Percentiles rank a stretch among this genome's conserved stretches.
These are phyloP conservation scores for Cyberlindnera subsufficiens DNA, from an alignment of 805 yeast genomes.

Conservation along the genomic window DNA sequence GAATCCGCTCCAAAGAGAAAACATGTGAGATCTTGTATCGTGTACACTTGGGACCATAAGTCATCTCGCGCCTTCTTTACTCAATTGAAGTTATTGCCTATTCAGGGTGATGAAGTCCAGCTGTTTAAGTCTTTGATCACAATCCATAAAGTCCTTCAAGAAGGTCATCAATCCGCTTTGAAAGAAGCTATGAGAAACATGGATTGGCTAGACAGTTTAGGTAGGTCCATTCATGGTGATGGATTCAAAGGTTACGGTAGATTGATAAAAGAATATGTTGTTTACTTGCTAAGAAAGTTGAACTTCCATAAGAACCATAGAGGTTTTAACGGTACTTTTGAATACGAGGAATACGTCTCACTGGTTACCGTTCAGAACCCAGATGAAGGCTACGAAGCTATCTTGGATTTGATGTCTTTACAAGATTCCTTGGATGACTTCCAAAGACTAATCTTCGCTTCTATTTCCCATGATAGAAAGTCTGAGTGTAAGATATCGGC, in stretches of 20 bases:
- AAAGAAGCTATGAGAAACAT: conserved; percentile 74
- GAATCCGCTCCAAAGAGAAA: conserved; percentile 93
- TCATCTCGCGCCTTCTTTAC: conserved; percentile 83
- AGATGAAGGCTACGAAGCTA: conserved; percentile 89
- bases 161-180: conserved; percentile 87
- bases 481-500: conserved; percentile 80
- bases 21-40: conserved; percentile 93
- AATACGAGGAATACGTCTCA: conserved; percentile 91
- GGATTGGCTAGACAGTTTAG: conserved; percentile 72
- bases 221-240: conserved; percentile 42
- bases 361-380: conserved; percentile 86
- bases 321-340: conserved; percentile 92
- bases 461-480: conserved; percentile 52
- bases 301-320: conserved; percentile 79
- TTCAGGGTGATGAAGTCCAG: conserved; percentile 78
- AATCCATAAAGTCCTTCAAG: conserved; percentile 91
- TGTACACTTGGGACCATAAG: conserved; percentile 94
- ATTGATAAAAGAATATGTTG: conserved; percentile 71
- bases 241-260: conserved; percentile 53
- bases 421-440: conserved; percentile 82
- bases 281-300: conserved; percentile 64
- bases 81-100: conserved; percentile 69
- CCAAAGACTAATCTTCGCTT: conserved; percentile 69
- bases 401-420: conserved; percentile 75
- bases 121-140: conserved; percentile 80